These are phyloP conservation scores for Mortierella antarctica DNA, from an alignment of 192 early-diverging fungal genomes.

Conservation along the genomic window DNA sequence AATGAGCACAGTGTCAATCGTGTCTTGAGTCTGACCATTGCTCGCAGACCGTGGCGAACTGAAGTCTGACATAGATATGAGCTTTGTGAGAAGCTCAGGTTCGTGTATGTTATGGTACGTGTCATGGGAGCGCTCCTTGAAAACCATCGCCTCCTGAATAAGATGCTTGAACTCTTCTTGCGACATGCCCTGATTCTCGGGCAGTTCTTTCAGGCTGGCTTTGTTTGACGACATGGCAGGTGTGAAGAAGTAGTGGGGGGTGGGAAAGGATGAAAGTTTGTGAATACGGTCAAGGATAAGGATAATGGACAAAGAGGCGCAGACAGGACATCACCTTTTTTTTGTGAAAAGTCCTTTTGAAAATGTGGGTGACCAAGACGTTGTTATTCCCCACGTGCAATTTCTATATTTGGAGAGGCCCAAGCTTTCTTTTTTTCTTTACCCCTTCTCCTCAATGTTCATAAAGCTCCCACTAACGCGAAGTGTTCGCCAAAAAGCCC, in stretches of 20 bases:
- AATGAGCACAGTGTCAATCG: not conserved
- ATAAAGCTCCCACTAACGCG: no score
- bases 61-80: not conserved
- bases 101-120: slow-evolving; percentile 5
- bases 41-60: not conserved
- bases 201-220: not conserved
- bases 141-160: slow-evolving; percentile 1
- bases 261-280: not conserved
- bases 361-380: no score
- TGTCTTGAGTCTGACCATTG: not conserved
- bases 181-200: slow-evolving; percentile 12
- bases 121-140: slow-evolving; percentile 14
- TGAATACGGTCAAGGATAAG: not conserved
- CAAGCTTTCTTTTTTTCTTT: no score
- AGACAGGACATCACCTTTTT: not conserved
- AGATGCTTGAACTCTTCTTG: slow-evolving; percentile 5
- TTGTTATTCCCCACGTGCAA: no score
- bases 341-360: no score
- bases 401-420: no score
- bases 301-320: not conserved
- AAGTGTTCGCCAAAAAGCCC: no score
- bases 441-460: no score
- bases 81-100: not conserved
- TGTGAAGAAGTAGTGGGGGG: not conserved
- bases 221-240: not conserved